These are phyloP conservation scores for Athelia sp. DNA, from an alignment of 1,284 basidiomycete species.

Conservation along the genomic window DNA sequence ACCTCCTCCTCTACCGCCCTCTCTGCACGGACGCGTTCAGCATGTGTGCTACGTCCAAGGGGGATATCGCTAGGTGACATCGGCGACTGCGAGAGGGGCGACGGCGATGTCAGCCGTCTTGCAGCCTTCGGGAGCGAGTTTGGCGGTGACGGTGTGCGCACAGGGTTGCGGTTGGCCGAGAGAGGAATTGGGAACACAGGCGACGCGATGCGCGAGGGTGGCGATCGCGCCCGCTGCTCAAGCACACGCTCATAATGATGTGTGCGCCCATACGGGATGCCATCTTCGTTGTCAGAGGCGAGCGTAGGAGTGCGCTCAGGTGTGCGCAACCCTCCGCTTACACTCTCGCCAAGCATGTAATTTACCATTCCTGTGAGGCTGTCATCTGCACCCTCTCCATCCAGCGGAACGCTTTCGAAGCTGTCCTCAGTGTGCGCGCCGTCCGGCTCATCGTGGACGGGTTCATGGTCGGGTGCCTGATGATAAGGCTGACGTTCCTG, in stretches of 20 bases:
- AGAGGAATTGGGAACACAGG: constrained; percentile 4
- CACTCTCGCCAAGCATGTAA: constrained; percentile 38
- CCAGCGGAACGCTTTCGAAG: constrained; percentile 18
- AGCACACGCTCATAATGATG: constrained; percentile 54
- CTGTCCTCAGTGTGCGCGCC: constrained; percentile 3
- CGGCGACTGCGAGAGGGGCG: constrained; percentile 14
- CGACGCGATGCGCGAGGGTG: constrained; percentile 8
- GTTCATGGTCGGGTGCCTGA: too few relatives aligned
- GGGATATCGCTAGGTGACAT: constrained; percentile 31
- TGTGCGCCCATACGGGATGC: constrained; percentile 64
- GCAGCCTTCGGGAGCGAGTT: constrained; percentile 17
- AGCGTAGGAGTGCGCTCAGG: constrained; percentile 23
- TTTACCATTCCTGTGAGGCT: constrained; percentile 63
- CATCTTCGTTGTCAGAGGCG: constrained; percentile 50
- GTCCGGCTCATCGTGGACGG: too few relatives aligned
- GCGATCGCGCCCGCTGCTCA: constrained; percentile 20
- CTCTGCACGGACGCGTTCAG: constrained; percentile 36
- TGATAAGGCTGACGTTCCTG: constrained; percentile 3
- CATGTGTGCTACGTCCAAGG: constrained; percentile 43
- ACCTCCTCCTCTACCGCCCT: constrained; percentile 33
- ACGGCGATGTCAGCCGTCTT: constrained; percentile 5
- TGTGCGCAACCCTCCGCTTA: constrained; percentile 8
- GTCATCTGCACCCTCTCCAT: constrained; percentile 30
- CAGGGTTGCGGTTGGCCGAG: too few relatives aligned
- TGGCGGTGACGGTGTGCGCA: not conserved